Evolutionary conservation across 257 asterid genomes (phyloP), one percentile per base, ranked within the genome.

Genomic region (Solanum phureja): DNA sequence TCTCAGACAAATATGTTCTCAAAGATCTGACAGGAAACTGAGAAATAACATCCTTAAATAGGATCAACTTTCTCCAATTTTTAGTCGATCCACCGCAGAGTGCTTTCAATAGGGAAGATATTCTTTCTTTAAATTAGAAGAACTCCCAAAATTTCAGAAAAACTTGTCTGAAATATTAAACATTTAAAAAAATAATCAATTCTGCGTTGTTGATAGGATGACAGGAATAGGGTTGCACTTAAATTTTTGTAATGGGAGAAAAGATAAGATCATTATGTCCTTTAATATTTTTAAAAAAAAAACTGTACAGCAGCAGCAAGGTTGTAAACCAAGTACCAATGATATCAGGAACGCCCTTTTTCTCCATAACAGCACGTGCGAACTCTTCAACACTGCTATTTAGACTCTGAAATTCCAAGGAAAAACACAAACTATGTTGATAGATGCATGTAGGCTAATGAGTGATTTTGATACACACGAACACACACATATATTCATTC

Each of bases 311-410:
- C 68, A 46, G 64, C 68, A 81, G 85, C 85, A 81, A 81, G 85
- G 66, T 29, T 44, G 52, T 44, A 68, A 69, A 42, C 38, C 52
- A 89, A 74, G 37, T 88, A 94, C 99, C 99, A 89, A 96, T 90
- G 66, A 96, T 95, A 91, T 97, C 98, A 88, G 99, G 99, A 91
- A 95, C 71, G 18, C 86, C 88, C 90, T 95, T 97, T 92, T 94
- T 97, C 85, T 94, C 99, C 91, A 91, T 90, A 40, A 95, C 91
- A 1, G 91, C 90, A 58, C 95, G 95, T 8, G 98, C 98, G 69
- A 95, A 86, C 86, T 93, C 96, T 92, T 92, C 94, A n/a, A 97
- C 98, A 29, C 98, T 94, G 89, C 93, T 90, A 89, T 95, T 88
- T 29, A 95, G 91, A 71, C 93, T 94, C 99, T 95, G 79, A 19